Evolutionary conservation across 345 rosid genomes (phyloP).

Genomic region (Physaria fendleri): DNA sequence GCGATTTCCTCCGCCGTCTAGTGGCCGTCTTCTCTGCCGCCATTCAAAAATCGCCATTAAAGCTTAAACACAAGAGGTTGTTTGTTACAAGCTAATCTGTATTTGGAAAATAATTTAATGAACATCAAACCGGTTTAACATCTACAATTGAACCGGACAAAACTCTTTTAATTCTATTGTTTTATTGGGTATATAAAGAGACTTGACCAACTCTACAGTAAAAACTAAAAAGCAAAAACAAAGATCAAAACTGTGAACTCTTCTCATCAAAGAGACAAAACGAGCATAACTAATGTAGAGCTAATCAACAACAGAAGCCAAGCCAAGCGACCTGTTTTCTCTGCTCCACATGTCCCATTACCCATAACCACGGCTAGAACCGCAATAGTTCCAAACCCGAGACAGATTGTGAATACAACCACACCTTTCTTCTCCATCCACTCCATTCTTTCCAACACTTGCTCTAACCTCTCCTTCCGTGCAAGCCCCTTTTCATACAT

Average conservation of each 20-base stretch:
- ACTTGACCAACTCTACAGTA: slow-evolving; percentile 22
- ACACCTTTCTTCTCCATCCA: slow-evolving; percentile 76
- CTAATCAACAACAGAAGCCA: slow-evolving; percentile 30
- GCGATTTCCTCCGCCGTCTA: slow-evolving; percentile 27
- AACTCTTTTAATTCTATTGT: neutral
- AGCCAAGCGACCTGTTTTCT: slow-evolving; percentile 11
- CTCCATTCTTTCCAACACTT: slow-evolving; percentile 41
- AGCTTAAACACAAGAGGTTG: neutral
- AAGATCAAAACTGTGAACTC: slow-evolving; percentile 22
- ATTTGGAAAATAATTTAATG: too few relatives aligned
- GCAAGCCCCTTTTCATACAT: slow-evolving; percentile 78
- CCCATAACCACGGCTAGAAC: slow-evolving; percentile 21
- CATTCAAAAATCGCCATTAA: slow-evolving; percentile 29
- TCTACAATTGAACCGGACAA: neutral
- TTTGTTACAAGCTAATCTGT: too few relatives aligned
- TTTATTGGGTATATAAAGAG: slow-evolving; percentile 15
- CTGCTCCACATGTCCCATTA: slow-evolving; percentile 8
- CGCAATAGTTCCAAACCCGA: slow-evolving; percentile 51
- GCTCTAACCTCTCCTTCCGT: slow-evolving; percentile 36
- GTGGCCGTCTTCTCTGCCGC: slow-evolving; percentile 28
- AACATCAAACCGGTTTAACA: too few relatives aligned
- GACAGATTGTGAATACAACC: slow-evolving; percentile 48
- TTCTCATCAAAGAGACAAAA: slow-evolving; percentile 30
- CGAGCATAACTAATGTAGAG: slow-evolving; percentile 25
- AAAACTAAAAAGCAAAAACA: neutral